These are phyloP conservation scores for Myxozyma nipponensis DNA, from an alignment of 805 yeast species.

Conservation along the genomic window DNA sequence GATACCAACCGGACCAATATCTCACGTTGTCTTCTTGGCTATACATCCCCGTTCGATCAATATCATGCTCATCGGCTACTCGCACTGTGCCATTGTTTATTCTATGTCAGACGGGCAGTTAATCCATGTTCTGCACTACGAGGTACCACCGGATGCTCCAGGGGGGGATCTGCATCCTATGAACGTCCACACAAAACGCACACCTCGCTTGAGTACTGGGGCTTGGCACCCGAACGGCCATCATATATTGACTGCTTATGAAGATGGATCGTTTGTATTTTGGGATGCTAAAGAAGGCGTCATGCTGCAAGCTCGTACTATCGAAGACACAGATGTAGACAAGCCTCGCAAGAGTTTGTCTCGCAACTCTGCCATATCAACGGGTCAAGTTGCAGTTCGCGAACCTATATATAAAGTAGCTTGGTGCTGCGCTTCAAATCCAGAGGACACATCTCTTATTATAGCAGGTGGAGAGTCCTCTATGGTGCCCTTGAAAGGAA, in stretches of 20 bases:
- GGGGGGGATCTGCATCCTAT: constrained; percentile 54
- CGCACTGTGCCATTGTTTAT: constrained; percentile 63
- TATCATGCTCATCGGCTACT: constrained; percentile 66
- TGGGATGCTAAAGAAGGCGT: constrained; percentile 88
- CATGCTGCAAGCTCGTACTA: constrained; percentile 66
- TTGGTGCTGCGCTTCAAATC: constrained; percentile 79
- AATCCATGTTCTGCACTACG: constrained; percentile 59
- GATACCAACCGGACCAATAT: constrained; percentile 38
- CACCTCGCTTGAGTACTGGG: constrained; percentile 50
- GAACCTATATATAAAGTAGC: constrained; percentile 48
- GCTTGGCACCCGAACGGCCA: constrained; percentile 92
- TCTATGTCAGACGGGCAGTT: constrained; percentile 56
- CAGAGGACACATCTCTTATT: constrained; percentile 72
- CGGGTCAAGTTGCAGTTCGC: constrained; percentile 10
- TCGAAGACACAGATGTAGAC: constrained; percentile 63
- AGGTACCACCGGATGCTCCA: constrained; percentile 61
- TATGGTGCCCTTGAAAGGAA: constrained; percentile 41
- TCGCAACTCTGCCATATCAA: not conserved
- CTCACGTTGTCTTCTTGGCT: constrained; percentile 63
- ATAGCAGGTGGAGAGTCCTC: constrained; percentile 63
- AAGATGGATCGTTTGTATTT: constrained; percentile 79
- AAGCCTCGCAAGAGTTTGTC: constrained; percentile 38
- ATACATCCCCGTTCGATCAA: constrained; percentile 92
- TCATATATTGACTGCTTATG: constrained; percentile 73
- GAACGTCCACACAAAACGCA: constrained; percentile 32